Evolutionary conservation across 768 basidiomycete species (phyloP), one percentile per base, ranked within the genome.

Genomic region (Lentinus brumalis): DNA sequence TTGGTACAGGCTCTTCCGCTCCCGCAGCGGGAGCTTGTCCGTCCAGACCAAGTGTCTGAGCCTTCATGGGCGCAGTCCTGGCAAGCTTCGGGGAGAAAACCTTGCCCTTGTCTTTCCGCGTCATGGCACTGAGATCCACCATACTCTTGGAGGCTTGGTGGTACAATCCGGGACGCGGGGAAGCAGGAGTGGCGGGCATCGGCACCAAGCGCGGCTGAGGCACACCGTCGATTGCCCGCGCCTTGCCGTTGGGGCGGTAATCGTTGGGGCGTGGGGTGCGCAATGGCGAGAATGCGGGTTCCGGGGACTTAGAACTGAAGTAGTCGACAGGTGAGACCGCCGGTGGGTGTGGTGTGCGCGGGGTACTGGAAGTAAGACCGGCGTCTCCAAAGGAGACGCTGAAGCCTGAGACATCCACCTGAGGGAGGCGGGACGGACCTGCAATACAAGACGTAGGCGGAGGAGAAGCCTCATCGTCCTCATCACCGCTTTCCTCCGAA

Each of bases 61-160:
- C 8, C 41, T 59, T 51, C 39, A 50, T 59, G 5, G 53, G 42
- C 1, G 63, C 55, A 26, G 58, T 53, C 7, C 56, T 54, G 21
- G 51, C 57, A n/a, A 59, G 56, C 56, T 64, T 67, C 8, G 66
- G 66, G 6, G 64, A 59, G 29, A 62, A 42, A 26, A 64, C 47
- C 39, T 57, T 56, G 56, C 65, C 67, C 50, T 65, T 62, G 35
- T 64, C 66, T 44, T 66, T 70, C n/a, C 60, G 58, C 35, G 53
- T 38, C 26, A 60, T 46, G 15, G 71, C 66, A 21, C 72, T 63
- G 15, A 90, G 72, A 68, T 90, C 81, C 53, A 88, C 71, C 81
- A 89, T 81, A 68, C 89, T 91, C 66, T 74, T 79, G 52, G 88
- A 89, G 0, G 82, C 81, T 41, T 79, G 81, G 55, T 83, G 84